These are phyloP conservation scores for Beauveria caledonica DNA, from an alignment of 2,329 filamentous ascomycete genomes.

Conservation along the genomic window DNA sequence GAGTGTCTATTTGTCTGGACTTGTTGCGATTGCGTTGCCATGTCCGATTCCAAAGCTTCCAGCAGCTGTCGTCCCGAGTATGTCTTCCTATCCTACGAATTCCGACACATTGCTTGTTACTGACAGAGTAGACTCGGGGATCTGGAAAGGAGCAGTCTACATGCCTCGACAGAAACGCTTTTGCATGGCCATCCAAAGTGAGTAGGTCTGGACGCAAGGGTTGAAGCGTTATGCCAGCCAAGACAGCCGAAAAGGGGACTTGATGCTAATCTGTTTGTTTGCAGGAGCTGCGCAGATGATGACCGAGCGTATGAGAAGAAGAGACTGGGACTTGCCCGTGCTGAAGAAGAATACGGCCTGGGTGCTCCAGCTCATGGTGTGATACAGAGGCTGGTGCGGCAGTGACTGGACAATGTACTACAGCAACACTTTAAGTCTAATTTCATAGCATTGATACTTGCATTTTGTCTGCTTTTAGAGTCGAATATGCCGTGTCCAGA, in stretches of 20 bases:
- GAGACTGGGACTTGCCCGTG: background rate
- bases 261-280: background rate
- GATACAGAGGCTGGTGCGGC: constrained; percentile 1
- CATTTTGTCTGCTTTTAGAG: too few species aligned
- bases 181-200: background rate
- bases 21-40: background rate
- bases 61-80: background rate
- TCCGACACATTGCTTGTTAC: background rate
- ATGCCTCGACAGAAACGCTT: background rate
- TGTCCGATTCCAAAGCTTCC: background rate
- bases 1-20: background rate
- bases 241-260: background rate
- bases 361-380: background rate
- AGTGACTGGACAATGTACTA: background rate
- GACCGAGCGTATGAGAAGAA: background rate
- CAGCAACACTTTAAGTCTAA: too few species aligned
- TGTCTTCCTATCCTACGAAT: background rate
- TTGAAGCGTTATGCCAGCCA: background rate
- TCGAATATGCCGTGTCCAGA: too few species aligned
- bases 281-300: background rate
- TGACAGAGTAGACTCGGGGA: background rate
- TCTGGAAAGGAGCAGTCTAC: background rate
- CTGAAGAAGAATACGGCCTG: background rate
- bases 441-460: too few species aligned
- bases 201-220: background rate